Conservation (phyloP, 345 rosid species). For the Brassica incana region DNA sequence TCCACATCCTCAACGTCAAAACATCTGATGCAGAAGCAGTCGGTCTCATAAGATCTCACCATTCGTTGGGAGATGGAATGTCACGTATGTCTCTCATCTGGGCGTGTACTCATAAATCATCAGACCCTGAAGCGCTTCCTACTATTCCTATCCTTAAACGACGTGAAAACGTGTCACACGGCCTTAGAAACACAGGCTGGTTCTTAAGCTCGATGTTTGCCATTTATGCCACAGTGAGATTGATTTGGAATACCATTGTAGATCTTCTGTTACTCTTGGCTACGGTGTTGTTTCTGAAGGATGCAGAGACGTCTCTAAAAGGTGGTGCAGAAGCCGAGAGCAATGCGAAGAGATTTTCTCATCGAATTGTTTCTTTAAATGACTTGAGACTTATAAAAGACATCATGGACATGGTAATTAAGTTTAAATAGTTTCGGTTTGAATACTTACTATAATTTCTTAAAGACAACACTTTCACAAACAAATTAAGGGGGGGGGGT, state of each 20-base stretch:
- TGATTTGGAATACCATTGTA: constrained; percentile 51
- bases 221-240: constrained; percentile 36
- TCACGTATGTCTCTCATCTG: constrained; percentile 6
- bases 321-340: constrained; percentile 10
- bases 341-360: constrained; percentile 35
- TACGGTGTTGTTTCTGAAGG: constrained; percentile 44
- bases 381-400: constrained; percentile 42
- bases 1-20: constrained; percentile 20
- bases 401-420: background rate
- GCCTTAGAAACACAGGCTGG: constrained; percentile 4
- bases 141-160: constrained; percentile 47
- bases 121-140: background rate
- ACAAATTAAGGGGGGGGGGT: too few relatives aligned
- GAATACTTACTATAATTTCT: background rate
- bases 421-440: background rate
- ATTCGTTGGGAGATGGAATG: constrained; percentile 47
- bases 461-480: background rate
- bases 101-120: constrained; percentile 18
- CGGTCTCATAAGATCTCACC: constrained; percentile 46
- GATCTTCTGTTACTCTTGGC: constrained; percentile 45
- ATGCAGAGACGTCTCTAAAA: constrained; percentile 47
- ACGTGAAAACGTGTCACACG: background rate
- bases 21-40: constrained; percentile 16
- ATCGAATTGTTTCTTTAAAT: constrained; percentile 42
- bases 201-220: constrained; percentile 35